Evolutionary conservation across 257 asterid genomes (phyloP), one percentile per base, ranked within the genome.

Genomic region (Echium plantagineum): DNA sequence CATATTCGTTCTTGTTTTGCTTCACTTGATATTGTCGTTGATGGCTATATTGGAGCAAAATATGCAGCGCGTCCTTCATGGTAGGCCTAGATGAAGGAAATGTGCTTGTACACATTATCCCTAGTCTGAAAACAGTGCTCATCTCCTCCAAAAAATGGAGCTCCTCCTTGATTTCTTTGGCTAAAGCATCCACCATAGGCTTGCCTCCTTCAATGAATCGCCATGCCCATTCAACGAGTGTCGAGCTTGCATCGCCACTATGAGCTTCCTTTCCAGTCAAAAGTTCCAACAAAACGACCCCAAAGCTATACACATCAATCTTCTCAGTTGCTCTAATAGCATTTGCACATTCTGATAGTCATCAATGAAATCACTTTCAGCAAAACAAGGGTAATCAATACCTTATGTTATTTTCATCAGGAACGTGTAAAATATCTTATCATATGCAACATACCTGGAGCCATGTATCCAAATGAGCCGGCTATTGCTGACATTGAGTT

Each of bases 161-260:
- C 48, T 88, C 88, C 64, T 88, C 88, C 64, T 75, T 88, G 58
- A 85, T 72, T 21, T 85, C 94, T 53, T 75, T 83, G 55, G 83
- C 96, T 61, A 90, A 5, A 21, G 68, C 70, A 21, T 83, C 88
- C 1, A 30, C 47, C 59, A 82, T 57, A 0, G 83, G 66, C 20
- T 69, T 69, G 10, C 82, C 87, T 64, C 84, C 83, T 66, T 71
- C 77, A 18, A 79, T 30, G 47, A 74, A 80, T 0, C 71, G 76
- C 94, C 94, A 77, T 0, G 93, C 87, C 96, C 96, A 91, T 58
- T 84, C 93, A 7, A 81, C 93, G 10, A 91, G 84, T 16, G 94
- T 79, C 5, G 85, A 74, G 18, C 60, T 69, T 71, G 84, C 95
- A 24, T 80, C 93, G 18, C 98, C 98, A 9, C 69, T 52, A 17